A percentile compares a stretch with the other conserved stretches of the same genome.
Evolutionary conservation across 1,284 basidiomycete genomes (phyloP).

Genomic region (Sphaerobolus stellatus): DNA sequence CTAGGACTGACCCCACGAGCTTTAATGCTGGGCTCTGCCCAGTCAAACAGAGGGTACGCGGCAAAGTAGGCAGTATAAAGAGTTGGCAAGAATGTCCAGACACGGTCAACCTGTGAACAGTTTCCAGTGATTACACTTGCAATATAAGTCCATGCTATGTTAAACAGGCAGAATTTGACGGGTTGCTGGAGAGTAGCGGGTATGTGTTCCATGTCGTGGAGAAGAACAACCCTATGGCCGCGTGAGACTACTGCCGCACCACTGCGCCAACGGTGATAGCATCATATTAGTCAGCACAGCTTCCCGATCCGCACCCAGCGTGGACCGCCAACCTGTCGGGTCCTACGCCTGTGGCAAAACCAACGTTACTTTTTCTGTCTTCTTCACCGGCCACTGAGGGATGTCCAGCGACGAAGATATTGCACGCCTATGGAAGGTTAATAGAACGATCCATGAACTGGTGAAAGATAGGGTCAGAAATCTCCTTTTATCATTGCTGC

Average conservation of each 20-base stretch:
- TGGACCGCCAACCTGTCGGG: not conserved
- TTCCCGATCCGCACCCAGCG: not conserved
- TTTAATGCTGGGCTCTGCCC: slow-evolving; percentile 36
- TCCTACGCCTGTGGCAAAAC: not conserved
- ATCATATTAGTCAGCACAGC: not conserved
- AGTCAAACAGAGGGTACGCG: slow-evolving; percentile 61
- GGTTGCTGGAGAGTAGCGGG: slow-evolving; percentile 24
- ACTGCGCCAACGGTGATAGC: not conserved
- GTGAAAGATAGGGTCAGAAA: slow-evolving; percentile 82
- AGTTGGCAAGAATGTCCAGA: slow-evolving; percentile 67
- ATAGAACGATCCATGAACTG: slow-evolving; percentile 95
- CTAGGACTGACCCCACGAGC: slow-evolving; percentile 56
- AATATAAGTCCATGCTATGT: slow-evolving; percentile 50
- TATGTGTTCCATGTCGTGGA: slow-evolving; percentile 4
- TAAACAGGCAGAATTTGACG: slow-evolving; percentile 58
- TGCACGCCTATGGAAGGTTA: slow-evolving; percentile 92
- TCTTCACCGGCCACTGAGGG: slow-evolving; percentile 4
- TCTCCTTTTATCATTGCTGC: not conserved
- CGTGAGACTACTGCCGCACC: not conserved
- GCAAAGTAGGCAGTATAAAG: slow-evolving; percentile 78
- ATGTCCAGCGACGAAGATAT: slow-evolving; percentile 73
- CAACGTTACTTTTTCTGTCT: not conserved
- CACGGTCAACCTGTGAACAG: slow-evolving; percentile 79
- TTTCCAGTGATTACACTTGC: slow-evolving; percentile 71
- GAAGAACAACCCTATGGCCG: not conserved